These are phyloP conservation scores for Zygosaccharomyces pseudobailii DNA, from an alignment of 1,139 yeast genomes.

Conservation along the genomic window DNA sequence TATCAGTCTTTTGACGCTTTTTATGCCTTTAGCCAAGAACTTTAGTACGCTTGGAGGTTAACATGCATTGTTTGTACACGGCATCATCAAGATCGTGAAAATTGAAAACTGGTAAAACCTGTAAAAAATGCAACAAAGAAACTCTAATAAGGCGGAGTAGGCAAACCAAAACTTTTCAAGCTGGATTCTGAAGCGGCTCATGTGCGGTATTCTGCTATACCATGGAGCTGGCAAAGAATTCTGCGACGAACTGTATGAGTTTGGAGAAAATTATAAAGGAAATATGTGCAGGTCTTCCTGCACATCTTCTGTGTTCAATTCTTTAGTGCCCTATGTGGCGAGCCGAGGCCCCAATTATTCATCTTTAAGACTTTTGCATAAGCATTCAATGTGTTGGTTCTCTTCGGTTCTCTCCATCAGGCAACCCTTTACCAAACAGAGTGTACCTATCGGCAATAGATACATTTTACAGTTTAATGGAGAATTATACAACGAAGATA, in stretches of 20 bases:
- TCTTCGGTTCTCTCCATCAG: conserved; percentile 74
- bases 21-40: neutral
- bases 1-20: neutral
- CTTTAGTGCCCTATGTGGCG: conserved; percentile 41
- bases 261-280: conserved; percentile 23
- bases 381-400: conserved; percentile 31
- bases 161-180: too few relatives aligned
- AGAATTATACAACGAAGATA: conserved; percentile 65
- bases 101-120: neutral
- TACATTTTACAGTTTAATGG: conserved; percentile 75
- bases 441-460: conserved; percentile 39
- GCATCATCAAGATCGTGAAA: neutral
- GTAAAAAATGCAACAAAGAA: neutral
- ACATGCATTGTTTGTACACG: neutral
- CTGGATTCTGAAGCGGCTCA: conserved; percentile 9
- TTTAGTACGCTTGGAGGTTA: neutral
- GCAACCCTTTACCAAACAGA: conserved; percentile 73
- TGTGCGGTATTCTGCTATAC: conserved; percentile 45
- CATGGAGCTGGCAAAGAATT: conserved; percentile 9
- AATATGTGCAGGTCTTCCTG: conserved; percentile 17
- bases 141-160: too few relatives aligned
- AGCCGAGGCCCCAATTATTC: conserved; percentile 55
- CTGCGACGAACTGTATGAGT: conserved; percentile 13
- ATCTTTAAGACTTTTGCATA: conserved; percentile 17
- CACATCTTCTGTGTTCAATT: conserved; percentile 24